These are phyloP conservation scores for Linum usitatissimum DNA, from an alignment of 345 rosid species.

Conservation along the genomic window DNA sequence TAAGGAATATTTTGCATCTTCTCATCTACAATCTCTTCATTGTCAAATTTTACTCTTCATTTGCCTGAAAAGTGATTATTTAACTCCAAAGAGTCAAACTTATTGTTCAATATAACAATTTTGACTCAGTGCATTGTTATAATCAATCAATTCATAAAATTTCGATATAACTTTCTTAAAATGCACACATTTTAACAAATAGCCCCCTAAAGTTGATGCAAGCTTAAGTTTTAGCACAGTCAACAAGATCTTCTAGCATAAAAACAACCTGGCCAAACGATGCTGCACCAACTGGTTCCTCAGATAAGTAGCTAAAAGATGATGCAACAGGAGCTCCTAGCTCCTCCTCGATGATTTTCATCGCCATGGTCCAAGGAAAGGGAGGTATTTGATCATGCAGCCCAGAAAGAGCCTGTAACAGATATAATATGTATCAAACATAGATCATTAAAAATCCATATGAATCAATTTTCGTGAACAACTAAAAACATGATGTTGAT, in stretches of 20 bases:
- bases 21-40: too few relatives aligned
- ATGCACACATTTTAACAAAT: too few relatives aligned
- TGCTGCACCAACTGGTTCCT: slow-evolving; percentile 89
- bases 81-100: too few relatives aligned
- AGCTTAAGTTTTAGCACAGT: too few relatives aligned
- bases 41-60: too few relatives aligned
- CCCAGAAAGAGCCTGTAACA: slow-evolving; percentile 78
- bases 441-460: neutral
- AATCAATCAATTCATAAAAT: too few relatives aligned
- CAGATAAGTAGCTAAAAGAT: slow-evolving; percentile 56
- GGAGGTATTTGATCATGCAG: slow-evolving; percentile 88
- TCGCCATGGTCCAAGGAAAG: slow-evolving; percentile 57
- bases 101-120: too few relatives aligned
- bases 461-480: neutral
- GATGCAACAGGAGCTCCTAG: slow-evolving; percentile 68
- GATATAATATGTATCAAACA: slow-evolving; percentile 1
- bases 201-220: too few relatives aligned
- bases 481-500: neutral
- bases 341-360: slow-evolving; percentile 79
- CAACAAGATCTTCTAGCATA: neutral
- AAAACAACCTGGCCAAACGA: slow-evolving; percentile 78
- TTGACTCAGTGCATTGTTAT: too few relatives aligned
- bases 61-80: too few relatives aligned
- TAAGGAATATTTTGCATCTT: too few relatives aligned
- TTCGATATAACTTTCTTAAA: too few relatives aligned